Evolutionary conservation across 2,329 filamentous ascomycete species (phyloP), one percentile per base, ranked within the genome.

Genomic region (Phaeomoniella chlamydospora): DNA sequence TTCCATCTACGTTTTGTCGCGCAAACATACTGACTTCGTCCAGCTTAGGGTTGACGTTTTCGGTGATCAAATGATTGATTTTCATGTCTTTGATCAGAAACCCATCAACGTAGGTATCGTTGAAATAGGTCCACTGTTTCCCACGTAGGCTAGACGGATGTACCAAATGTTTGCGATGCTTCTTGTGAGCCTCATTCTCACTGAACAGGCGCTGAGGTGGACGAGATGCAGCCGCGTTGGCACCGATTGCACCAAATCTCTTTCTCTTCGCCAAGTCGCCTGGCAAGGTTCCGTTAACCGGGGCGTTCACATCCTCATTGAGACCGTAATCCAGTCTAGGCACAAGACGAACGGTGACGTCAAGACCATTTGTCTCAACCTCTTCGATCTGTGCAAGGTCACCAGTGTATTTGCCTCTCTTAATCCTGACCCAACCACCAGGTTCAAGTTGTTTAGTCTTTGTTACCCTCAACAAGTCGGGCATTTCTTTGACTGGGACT

Each of bases 21-120:
- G 87, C 82, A 54, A 98, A 96, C 51, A 78, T 81, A n/a, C 87
- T 93, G 33, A 96, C 84, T 56, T 98, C 90, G 53, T 96, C 90
- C 17, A 98, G 69, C 1, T 80, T 84, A 0, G 90, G 90, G 53
- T 92, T 92, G 38, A 98, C 87, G 46, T 93, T 80, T 46, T 86
- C 87, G 18, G 84, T 80, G n/a, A 73, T 70, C 18, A 98, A 67
- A 49, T 80, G 74, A 50, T 88, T 84, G 40, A 94, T 80, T 57
- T 88, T 92, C 64, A 94, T 81, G 43, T 92, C 85, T 58, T 93
- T 94, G 50, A 94, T 77, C 41, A 92, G 73, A 60, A 94, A 96
- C 2, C 90, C 90, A 48, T 93, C 84, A 40, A 90, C 73, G 46
- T 94, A 98, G 33, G 84, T 81, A 17, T 98, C 88, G 31, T 78